Evolutionary conservation across 202 grass and related monocot species (phyloP).

Genomic region (Eragrostis tef): DNA sequence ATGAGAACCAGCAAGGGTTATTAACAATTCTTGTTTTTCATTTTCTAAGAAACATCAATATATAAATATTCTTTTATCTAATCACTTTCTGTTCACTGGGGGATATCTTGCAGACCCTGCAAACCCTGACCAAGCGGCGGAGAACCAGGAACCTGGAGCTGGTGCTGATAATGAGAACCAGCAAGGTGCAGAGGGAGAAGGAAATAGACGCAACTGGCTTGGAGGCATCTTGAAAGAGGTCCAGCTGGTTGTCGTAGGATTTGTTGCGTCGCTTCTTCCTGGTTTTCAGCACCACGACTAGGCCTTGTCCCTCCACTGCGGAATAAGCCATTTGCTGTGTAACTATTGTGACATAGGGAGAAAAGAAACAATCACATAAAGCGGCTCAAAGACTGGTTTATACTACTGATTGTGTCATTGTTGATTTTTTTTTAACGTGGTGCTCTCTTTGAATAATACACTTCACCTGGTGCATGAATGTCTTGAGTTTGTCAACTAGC

Average conservation of each 20-base stretch:
- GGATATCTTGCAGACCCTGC: conserved; percentile 55
- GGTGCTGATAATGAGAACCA: conserved; percentile 63
- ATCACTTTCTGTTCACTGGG: conserved; percentile 37
- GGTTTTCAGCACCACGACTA: conserved; percentile 95
- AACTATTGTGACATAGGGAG: conserved; percentile 37
- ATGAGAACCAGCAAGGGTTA: conserved; percentile 55
- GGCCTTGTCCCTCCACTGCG: background rate
- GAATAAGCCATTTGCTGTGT: conserved; percentile 34
- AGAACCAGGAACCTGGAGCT: conserved; percentile 66
- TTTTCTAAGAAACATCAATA: background rate
- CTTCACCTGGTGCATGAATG: background rate
- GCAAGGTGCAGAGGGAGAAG: conserved; percentile 50
- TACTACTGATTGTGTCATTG: background rate
- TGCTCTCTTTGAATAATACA: background rate
- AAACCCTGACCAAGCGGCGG: conserved; percentile 63
- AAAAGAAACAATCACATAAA: conserved; percentile 21
- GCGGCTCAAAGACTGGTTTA: background rate
- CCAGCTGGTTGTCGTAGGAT: conserved; percentile 81
- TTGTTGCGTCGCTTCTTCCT: conserved; percentile 89
- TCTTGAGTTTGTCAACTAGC: background rate
- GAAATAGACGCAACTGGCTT: conserved; percentile 62
- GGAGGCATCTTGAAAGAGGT: conserved; percentile 82
- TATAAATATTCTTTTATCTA: conserved; percentile 8
- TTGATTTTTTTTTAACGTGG: conserved; percentile 13
- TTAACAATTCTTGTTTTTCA: background rate